Percentiles rank a stretch among this genome's conserved stretches.
Evolutionary conservation across 257 asterid species (phyloP).

Genomic region (Nicotiana undulata): DNA sequence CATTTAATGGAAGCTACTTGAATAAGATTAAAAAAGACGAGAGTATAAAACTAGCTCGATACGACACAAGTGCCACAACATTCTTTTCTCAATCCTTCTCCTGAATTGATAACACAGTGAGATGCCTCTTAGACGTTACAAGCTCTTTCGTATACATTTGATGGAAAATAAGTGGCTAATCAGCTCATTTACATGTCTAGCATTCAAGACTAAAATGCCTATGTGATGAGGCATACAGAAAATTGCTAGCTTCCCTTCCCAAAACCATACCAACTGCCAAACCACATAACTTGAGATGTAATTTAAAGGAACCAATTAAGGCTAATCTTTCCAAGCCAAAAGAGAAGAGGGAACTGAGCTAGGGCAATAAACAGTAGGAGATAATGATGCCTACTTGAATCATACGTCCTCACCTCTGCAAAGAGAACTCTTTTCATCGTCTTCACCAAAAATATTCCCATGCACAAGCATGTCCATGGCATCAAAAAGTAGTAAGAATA

Average conservation of each 20-base stretch:
- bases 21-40: neutral
- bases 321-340: conserved; percentile 29
- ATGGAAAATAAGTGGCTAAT: neutral
- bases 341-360: conserved; percentile 30
- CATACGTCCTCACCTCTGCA: conserved; percentile 23
- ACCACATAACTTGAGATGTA: neutral
- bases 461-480: conserved; percentile 28
- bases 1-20: neutral
- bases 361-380: conserved; percentile 28
- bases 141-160: neutral
- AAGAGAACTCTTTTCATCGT: conserved; percentile 30
- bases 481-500: conserved; percentile 23
- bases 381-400: conserved; percentile 30
- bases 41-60: neutral
- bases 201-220: neutral
- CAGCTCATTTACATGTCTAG: neutral
- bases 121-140: neutral
- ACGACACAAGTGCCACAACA: neutral
- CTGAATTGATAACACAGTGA: neutral
- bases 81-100: neutral
- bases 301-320: conserved; percentile 24
- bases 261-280: neutral
- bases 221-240: neutral
- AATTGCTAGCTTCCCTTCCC: neutral
- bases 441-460: conserved; percentile 30